These are phyloP conservation scores for Botrytis squamosa DNA, from an alignment of 2,329 filamentous ascomycete genomes.

Conservation along the genomic window DNA sequence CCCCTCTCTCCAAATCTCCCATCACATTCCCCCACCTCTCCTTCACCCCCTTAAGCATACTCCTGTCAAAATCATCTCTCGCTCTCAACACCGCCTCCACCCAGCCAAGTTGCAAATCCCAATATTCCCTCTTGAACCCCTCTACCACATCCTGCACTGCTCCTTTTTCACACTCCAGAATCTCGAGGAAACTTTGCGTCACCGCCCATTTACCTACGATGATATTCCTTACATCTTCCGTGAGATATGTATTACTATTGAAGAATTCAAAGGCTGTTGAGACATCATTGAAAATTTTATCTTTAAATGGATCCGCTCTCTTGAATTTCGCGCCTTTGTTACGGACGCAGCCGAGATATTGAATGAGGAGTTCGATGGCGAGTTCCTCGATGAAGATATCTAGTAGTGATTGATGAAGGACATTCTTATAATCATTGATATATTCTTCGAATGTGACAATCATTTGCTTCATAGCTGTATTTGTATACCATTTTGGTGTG, in stretches of 20 bases:
- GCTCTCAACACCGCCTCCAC: constrained; percentile 86
- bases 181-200: constrained; percentile 76
- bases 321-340: constrained; percentile 91
- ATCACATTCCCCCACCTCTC: constrained; percentile 81
- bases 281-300: constrained; percentile 93
- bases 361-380: constrained; percentile 82
- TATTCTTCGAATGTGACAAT: constrained; percentile 95
- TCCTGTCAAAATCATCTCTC: constrained; percentile 90
- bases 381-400: constrained; percentile 94
- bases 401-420: constrained; percentile 81
- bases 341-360: constrained; percentile 79
- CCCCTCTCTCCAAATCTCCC: constrained; percentile 73
- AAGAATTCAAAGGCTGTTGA: constrained; percentile 90
- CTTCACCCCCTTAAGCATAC: constrained; percentile 87
- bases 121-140: constrained; percentile 80
- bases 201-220: constrained; percentile 94
- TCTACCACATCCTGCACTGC: constrained; percentile 76
- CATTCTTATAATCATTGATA: constrained; percentile 77
- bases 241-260: constrained; percentile 57
- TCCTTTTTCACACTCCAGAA: constrained; percentile 75
- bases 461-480: constrained; percentile 88
- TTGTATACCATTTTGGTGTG: constrained; percentile 83
- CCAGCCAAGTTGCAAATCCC: constrained; percentile 94
- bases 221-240: constrained; percentile 63
- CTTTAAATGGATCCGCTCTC: constrained; percentile 80